These are phyloP conservation scores for Candida sanyiensis DNA, from an alignment of 805 yeast genomes.

Conservation along the genomic window DNA sequence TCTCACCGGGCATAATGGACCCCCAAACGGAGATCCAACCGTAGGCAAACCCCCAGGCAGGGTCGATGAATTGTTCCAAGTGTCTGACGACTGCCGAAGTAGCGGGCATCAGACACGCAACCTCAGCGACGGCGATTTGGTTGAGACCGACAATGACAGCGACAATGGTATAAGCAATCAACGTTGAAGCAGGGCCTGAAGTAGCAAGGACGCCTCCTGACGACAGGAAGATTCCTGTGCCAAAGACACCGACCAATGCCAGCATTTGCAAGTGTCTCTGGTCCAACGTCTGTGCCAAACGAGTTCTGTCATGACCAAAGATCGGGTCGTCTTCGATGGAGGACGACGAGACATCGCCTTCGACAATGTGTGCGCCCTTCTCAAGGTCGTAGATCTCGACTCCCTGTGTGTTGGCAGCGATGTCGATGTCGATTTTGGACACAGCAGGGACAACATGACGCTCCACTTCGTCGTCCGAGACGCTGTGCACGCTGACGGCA, in stretches of 20 bases:
- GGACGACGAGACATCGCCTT: no score
- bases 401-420: neutral
- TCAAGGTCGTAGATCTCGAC: neutral
- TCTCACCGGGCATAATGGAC: slow-evolving; percentile 38
- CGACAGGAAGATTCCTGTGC: slow-evolving; percentile 37
- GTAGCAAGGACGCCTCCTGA: slow-evolving; percentile 34
- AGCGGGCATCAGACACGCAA: slow-evolving; percentile 33
- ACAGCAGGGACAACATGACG: no score
- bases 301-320: slow-evolving; percentile 13
- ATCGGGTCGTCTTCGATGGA: slow-evolving; percentile 5
- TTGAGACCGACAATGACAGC: slow-evolving; percentile 34
- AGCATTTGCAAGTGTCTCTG: slow-evolving; percentile 41
- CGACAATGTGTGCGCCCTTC: neutral
- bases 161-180: slow-evolving; percentile 29
- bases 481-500: no score
- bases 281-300: slow-evolving; percentile 14
- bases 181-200: slow-evolving; percentile 32
- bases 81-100: slow-evolving; percentile 33
- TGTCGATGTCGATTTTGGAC: no score
- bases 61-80: slow-evolving; percentile 35
- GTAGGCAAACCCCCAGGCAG: slow-evolving; percentile 40
- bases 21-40: slow-evolving; percentile 40
- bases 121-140: slow-evolving; percentile 36
- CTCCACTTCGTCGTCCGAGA: no score
- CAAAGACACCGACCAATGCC: slow-evolving; percentile 41